Evolutionary conservation across 768 basidiomycete species (phyloP).

Genomic region (Crepidotus variabilis): DNA sequence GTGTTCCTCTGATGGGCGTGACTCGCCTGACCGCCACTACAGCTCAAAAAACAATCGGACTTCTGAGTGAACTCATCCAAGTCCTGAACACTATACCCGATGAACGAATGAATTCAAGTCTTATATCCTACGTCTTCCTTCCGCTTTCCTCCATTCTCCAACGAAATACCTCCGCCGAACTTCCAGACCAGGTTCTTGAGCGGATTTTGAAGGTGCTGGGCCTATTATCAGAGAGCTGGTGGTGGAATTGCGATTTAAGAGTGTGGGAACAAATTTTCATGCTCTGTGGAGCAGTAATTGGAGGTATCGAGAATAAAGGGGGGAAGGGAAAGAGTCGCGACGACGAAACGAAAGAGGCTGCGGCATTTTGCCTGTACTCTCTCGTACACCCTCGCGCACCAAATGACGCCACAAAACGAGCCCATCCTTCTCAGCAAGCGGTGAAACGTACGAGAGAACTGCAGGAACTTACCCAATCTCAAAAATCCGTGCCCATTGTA

Average conservation of each 20-base stretch:
- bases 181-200: slow-evolving; percentile 82
- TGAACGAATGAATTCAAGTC: slow-evolving; percentile 44
- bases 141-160: slow-evolving; percentile 84
- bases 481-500: slow-evolving; percentile 67
- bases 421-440: slow-evolving; percentile 16
- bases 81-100: slow-evolving; percentile 41
- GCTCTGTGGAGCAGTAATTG: slow-evolving; percentile 62
- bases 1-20: slow-evolving; percentile 76
- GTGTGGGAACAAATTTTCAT: slow-evolving; percentile 87
- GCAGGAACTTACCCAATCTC: slow-evolving; percentile 38
- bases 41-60: slow-evolving; percentile 40
- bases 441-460: slow-evolving; percentile 31
- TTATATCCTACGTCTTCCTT: slow-evolving; percentile 84
- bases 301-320: slow-evolving; percentile 63
- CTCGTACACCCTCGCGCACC: slow-evolving; percentile 53
- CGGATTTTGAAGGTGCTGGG: slow-evolving; percentile 57
- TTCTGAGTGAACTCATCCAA: slow-evolving; percentile 52
- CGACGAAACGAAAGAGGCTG: slow-evolving; percentile 81
- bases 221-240: slow-evolving; percentile 69
- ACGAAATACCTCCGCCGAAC: slow-evolving; percentile 61
- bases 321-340: slow-evolving; percentile 58
- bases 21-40: slow-evolving; percentile 59
- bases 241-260: slow-evolving; percentile 73
- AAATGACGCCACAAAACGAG: slow-evolving; percentile 31
- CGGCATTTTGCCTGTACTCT: slow-evolving; percentile 59